Evolutionary conservation across 1,284 basidiomycete species (phyloP).

Genomic region (Trichosporon coremiiforme): DNA sequence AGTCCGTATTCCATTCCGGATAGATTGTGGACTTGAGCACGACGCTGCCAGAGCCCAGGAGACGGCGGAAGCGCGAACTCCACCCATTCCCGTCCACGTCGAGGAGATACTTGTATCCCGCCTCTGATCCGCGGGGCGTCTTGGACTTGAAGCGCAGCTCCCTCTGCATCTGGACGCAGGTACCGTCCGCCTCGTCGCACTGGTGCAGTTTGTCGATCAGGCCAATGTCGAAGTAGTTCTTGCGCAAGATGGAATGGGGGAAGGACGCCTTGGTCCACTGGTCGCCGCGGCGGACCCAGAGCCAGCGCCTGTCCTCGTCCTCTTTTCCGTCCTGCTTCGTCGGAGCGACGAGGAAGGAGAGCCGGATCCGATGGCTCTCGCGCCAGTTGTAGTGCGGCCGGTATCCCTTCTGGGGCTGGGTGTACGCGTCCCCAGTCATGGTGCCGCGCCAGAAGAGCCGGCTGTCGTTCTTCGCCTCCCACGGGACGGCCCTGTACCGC

Average conservation of each 20-base stretch:
- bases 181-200: conserved; percentile 54
- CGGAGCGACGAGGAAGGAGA: conserved; percentile 44
- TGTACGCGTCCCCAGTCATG: conserved; percentile 55
- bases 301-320: conserved; percentile 26
- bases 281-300: conserved; percentile 50
- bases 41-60: conserved; percentile 55
- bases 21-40: conserved; percentile 58
- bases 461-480: conserved; percentile 50
- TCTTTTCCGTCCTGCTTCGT: conserved; percentile 39
- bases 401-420: conserved; percentile 21
- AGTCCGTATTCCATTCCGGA: conserved; percentile 58
- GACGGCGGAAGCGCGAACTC: conserved; percentile 54
- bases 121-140: conserved; percentile 46
- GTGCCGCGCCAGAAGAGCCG: conserved; percentile 59
- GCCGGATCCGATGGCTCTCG: conserved; percentile 51
- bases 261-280: conserved; percentile 44
- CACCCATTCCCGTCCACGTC: conserved; percentile 53
- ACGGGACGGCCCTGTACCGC: conserved; percentile 27
- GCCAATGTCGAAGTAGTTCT: conserved; percentile 55
- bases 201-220: conserved; percentile 45
- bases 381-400: conserved; percentile 49
- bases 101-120: conserved; percentile 25
- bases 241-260: conserved; percentile 46
- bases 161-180: conserved; percentile 49
- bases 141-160: conserved; percentile 45